Evolutionary conservation across 1,139 yeast species (phyloP).

Genomic region (Pichia kudriavzevii): DNA sequence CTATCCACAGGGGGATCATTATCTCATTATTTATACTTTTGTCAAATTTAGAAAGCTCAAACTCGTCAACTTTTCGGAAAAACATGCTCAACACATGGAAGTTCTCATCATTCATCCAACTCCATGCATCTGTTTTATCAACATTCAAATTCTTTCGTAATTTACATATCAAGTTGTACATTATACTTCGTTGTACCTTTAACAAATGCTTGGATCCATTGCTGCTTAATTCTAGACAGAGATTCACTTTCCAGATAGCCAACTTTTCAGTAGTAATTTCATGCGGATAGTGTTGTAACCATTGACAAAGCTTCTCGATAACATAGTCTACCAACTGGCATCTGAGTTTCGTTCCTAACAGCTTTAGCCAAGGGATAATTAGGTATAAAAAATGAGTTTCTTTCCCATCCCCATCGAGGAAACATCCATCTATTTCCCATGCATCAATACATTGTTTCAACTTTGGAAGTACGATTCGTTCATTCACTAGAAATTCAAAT

Average conservation of each 20-base stretch:
- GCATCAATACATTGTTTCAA: constrained; percentile 27
- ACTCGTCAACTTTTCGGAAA: neutral
- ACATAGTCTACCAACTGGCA: constrained; percentile 26
- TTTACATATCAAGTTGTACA: neutral
- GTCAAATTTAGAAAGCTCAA: constrained; percentile 1
- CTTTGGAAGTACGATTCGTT: constrained; percentile 32
- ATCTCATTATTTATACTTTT: constrained; percentile 17
- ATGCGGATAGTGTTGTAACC: constrained; percentile 9
- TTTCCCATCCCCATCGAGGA: no score
- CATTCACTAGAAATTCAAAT: constrained; percentile 20
- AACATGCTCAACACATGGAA: neutral
- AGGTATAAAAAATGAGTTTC: no score
- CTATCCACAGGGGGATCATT: constrained; percentile 13
- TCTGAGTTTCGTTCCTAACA: constrained; percentile 16
- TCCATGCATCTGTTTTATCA: neutral
- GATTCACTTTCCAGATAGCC: no score
- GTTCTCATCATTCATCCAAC: neutral
- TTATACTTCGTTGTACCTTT: neutral
- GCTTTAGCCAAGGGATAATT: constrained; percentile 38
- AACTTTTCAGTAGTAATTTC: neutral
- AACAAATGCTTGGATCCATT: no score
- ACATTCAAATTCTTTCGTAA: neutral
- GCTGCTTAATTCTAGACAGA: no score
- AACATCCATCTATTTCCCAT: constrained; percentile 20
- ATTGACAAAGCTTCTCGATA: constrained; percentile 26